phyloP scores from a whole-genome alignment of 345 rosid species.

The Linum tenue region DNA sequence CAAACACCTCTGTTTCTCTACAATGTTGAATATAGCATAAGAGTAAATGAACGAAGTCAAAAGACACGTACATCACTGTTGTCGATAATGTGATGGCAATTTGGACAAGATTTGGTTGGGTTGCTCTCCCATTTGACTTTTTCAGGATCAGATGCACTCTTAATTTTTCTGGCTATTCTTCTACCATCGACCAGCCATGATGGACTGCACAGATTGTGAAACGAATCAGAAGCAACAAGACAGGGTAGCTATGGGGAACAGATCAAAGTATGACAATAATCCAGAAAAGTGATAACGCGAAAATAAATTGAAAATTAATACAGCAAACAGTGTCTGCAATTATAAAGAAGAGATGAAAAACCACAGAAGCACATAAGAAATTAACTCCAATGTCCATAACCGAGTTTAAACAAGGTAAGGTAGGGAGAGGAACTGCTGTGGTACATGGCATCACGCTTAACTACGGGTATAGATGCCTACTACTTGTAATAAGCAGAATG shows the following conservation, averaged over 20 bases:
- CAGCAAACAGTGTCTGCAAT: neutral
- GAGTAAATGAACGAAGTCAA: neutral
- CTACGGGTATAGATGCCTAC: neutral
- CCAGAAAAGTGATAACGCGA: neutral
- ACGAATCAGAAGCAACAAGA: neutral
- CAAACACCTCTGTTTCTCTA: neutral
- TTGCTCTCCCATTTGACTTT: constrained; percentile 66
- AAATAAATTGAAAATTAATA: too few species aligned
- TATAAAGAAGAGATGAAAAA: neutral
- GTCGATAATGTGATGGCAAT: constrained; percentile 64
- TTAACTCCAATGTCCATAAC: neutral
- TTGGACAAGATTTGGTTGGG: constrained; percentile 78
- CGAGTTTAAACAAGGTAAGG: neutral
- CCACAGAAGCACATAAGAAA: neutral
- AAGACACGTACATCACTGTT: constrained; percentile 62
- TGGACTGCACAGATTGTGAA: constrained; percentile 36
- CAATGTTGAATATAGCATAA: neutral
- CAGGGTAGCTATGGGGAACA: neutral
- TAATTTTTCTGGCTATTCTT: constrained; percentile 81
- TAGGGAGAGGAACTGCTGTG: neutral
- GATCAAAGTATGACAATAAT: neutral
- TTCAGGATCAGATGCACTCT: constrained; percentile 52
- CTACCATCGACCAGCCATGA: constrained; percentile 82
- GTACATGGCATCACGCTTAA: neutral
- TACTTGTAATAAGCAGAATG: neutral